Percentiles rank a stretch among this genome's conserved stretches.
These are phyloP conservation scores for Wickerhamomyces pijperi DNA, from an alignment of 805 yeast species.

Conservation along the genomic window DNA sequence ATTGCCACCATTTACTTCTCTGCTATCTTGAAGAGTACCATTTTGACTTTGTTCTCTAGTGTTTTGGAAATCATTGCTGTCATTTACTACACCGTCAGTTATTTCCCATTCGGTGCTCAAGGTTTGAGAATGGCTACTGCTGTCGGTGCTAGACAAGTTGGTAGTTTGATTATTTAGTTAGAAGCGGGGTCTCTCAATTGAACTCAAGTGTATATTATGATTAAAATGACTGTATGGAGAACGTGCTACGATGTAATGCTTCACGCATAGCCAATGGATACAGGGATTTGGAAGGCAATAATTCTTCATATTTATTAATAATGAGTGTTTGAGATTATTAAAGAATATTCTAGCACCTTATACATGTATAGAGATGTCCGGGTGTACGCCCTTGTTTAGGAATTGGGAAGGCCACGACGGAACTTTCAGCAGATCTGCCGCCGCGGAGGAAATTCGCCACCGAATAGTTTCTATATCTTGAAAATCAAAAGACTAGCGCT, in stretches of 20 bases:
- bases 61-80: conserved; percentile 75
- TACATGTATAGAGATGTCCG: no score
- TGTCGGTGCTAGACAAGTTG: conserved; percentile 40
- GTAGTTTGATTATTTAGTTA: conserved; percentile 10
- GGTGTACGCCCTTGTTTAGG: no score
- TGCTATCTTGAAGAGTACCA: conserved; percentile 51
- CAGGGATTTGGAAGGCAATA: no score
- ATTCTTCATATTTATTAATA: no score
- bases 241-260: no score
- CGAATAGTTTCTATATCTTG: neutral
- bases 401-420: neutral
- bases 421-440: neutral
- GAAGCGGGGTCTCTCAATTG: neutral
- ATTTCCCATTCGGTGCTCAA: conserved; percentile 92
- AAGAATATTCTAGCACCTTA: no score
- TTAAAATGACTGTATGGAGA: no score
- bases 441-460: conserved; percentile 3
- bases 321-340: no score
- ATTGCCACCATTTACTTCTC: conserved; percentile 70
- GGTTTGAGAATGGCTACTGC: conserved; percentile 48
- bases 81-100: conserved; percentile 81
- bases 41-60: conserved; percentile 68
- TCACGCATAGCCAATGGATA: no score
- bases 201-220: conserved; percentile 1
- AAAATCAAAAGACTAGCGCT: no score